These are phyloP conservation scores for Aspergillus asperescens DNA, from an alignment of 495 filamentous ascomycete species.

Conservation along the genomic window DNA sequence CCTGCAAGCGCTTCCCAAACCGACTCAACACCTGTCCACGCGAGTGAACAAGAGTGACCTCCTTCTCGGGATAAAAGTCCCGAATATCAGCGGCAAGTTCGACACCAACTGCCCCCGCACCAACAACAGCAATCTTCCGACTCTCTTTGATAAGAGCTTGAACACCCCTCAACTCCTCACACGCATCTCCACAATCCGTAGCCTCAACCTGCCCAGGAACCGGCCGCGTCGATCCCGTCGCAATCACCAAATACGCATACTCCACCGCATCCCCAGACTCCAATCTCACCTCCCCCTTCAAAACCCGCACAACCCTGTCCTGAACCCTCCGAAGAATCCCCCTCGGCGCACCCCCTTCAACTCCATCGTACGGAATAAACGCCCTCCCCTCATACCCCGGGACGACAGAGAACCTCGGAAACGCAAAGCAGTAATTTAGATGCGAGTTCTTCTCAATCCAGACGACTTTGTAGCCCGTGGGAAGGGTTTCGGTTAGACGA, in stretches of 20 bases:
- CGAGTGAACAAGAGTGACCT: constrained; percentile 51
- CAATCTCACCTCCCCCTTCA: neutral
- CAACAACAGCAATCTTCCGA: constrained; percentile 44
- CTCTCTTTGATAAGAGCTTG: constrained; percentile 20
- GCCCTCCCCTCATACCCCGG: constrained; percentile 37
- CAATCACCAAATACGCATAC: constrained; percentile 35
- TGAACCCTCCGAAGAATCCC: constrained; percentile 42
- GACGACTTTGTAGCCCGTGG: constrained; percentile 46
- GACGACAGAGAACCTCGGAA: constrained; percentile 41
- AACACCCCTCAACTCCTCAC: constrained; percentile 13
- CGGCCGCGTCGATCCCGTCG: constrained; percentile 23
- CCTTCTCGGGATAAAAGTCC: constrained; percentile 44
- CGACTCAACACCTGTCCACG: constrained; percentile 37
- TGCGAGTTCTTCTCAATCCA: constrained; percentile 55
- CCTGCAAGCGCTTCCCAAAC: constrained; percentile 41
- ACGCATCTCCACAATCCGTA: constrained; percentile 17
- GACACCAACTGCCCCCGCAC: constrained; percentile 51
- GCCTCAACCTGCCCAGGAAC: constrained; percentile 16
- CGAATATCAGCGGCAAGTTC: constrained; percentile 51
- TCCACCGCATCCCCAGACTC: constrained; percentile 16
- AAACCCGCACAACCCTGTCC: constrained; percentile 7
- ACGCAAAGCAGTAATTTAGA: constrained; percentile 53
- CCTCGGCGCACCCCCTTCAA: constrained; percentile 24
- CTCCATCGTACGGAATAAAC: constrained; percentile 39
- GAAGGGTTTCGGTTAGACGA: constrained; percentile 42